Base-by-base conservation (phyloP, 805 yeast species). In the Lachancea sp. region DNA sequence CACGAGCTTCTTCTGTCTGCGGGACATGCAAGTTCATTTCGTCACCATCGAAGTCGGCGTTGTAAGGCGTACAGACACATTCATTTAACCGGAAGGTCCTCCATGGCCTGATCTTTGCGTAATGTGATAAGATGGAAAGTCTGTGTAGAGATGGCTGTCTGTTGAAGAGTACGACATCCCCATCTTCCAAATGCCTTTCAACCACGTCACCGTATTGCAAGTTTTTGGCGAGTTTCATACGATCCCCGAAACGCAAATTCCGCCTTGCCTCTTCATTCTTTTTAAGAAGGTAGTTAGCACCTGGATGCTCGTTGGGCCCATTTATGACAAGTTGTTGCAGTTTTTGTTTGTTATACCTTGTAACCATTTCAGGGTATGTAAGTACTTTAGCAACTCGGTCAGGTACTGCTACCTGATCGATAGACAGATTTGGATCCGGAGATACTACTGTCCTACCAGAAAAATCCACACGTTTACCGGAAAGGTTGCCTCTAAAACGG, bases 31-130 rank as follows among this genome's bases (percentile, higher is more conserved):
- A 71, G 63, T 92, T 92, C 98, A 92, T 92, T 64, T 92, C 98
- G 67, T 92, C 98, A 66, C 98, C 98, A 64, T 92, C 98, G 61
- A 92, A 92, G 75, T 92, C 99, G 29, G 99, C 99, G 63, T 94
- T 94, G 67, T 92, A 92, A 2, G 98, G 98, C 0, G 98, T 92
- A 69, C 98, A 92, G 8, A 92, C 99, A 81, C 98, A 92, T 65
- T 92, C 97, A 60, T 92, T 92, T 52, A 92, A 72, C 51, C 99
- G 73, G 68, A 92, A 86, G 2, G 99, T 92, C 68, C 98, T 75
- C 97, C 97, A 92, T 0, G 98, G 98, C 57, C 95, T 76, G 53
- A 92, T 81, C 58, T 87, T 89, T 34, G 96, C 99, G 64, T 81
- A 89, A 70, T 92, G 99, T 1, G 97, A 83, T 50, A 92, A 70